Evolutionary conservation across 305 asterid species (phyloP).

Genomic region (Ruellia speciosa): DNA sequence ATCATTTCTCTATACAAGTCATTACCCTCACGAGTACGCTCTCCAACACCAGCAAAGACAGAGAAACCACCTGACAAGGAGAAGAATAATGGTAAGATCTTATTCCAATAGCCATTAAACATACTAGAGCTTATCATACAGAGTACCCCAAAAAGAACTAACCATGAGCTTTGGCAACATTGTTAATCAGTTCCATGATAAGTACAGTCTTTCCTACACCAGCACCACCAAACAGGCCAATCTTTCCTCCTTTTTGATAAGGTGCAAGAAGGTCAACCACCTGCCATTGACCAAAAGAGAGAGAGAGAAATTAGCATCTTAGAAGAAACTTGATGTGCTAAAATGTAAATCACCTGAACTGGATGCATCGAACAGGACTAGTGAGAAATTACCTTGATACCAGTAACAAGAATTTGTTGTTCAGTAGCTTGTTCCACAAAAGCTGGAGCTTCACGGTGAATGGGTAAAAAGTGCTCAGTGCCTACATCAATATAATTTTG

Average conservation of each 20-base stretch:
- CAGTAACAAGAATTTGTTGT: constrained; percentile 87
- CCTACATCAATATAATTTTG: constrained; percentile 32
- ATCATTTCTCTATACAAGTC: constrained; percentile 96
- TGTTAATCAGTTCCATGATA: constrained; percentile 91
- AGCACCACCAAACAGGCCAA: constrained; percentile 97
- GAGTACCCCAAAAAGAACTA: constrained; percentile 21
- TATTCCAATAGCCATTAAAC: background rate
- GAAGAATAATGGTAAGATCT: constrained; percentile 17
- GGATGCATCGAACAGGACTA: constrained; percentile 1
- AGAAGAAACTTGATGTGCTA: background rate
- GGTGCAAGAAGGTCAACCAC: constrained; percentile 97
- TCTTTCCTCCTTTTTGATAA: constrained; percentile 96
- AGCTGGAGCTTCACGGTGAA: constrained; percentile 94
- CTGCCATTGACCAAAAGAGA: constrained; percentile 24
- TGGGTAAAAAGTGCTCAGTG: constrained; percentile 79
- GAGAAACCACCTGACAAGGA: constrained; percentile 83
- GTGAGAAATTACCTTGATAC: constrained; percentile 60
- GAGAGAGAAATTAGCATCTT: constrained; percentile 8
- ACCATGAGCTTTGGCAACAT: constrained; percentile 97
- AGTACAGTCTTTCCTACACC: constrained; percentile 95
- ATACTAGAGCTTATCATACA: background rate
- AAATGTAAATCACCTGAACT: background rate
- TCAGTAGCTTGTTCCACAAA: constrained; percentile 94
- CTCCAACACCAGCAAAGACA: constrained; percentile 98
- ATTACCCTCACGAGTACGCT: constrained; percentile 94